Conservation (phyloP, 768 basidiomycete genomes). For the Macrolepiota fuliginosa region DNA sequence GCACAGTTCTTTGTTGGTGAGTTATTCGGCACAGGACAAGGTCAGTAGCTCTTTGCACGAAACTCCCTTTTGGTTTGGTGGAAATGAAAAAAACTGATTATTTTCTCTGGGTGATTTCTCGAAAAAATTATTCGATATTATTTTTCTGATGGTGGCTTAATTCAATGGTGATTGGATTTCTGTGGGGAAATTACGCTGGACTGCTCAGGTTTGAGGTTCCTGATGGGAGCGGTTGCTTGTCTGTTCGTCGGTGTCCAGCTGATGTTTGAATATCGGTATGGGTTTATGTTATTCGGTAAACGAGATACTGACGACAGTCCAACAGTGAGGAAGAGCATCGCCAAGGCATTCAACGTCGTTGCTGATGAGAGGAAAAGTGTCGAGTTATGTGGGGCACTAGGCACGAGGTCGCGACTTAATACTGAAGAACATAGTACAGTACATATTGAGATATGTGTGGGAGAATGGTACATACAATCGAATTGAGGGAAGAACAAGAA, state of each 20-base stretch:
- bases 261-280: constrained; percentile 95
- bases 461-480: background rate
- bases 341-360: constrained; percentile 47
- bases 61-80: constrained; percentile 4
- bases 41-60: constrained; percentile 32
- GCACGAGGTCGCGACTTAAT: background rate
- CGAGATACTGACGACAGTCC: background rate
- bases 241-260: constrained; percentile 83
- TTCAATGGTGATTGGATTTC: background rate
- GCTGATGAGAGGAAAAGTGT: constrained; percentile 24
- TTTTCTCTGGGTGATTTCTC: no score
- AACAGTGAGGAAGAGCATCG: constrained; percentile 13
- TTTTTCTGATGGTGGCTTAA: background rate
- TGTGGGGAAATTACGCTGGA: background rate
- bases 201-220: constrained; percentile 60
- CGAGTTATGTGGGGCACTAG: background rate
- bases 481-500: background rate
- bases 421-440: background rate
- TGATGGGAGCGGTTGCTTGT: constrained; percentile 54
- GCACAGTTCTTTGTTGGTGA: constrained; percentile 60
- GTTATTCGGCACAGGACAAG: constrained; percentile 64
- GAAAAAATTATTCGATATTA: background rate
- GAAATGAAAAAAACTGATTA: background rate
- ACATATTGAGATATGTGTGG: background rate
- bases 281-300: constrained; percentile 12